Evolutionary conservation across 768 basidiomycete species (phyloP), one percentile per base, ranked within the genome.

Genomic region (Sporobolomyces pararoseus): DNA sequence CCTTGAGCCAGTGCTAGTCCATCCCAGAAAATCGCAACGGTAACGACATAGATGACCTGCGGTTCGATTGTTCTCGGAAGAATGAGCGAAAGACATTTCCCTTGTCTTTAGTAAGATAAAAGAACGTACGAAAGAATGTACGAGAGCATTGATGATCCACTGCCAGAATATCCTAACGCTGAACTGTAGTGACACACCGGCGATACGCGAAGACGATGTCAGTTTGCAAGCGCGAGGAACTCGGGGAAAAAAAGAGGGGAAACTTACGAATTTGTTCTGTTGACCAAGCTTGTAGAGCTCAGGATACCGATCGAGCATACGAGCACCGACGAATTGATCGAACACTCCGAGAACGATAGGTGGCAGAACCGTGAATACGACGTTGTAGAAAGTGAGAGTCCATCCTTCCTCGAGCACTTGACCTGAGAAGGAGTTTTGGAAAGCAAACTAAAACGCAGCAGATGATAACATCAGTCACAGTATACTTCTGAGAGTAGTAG

Each of bases 381-480:
- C 76, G 66, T 78, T 78, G 83, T 96, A 98, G 77, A 94, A 84
- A 0, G 96, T 93, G 77, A 98, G 85, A 12, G 96, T 95, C 96
- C 96, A 99, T 27, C 94, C 96, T 81, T 99, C 96, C 78, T 93
- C 94, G 59, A 92, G 90, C 71, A 98, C 94, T 79, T 98, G 96
- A 25, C 96, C 96, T 0, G 96, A 99, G 82, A 96, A 98, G 77
- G 95, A 96, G 84, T 98, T 99, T 85, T 94, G 91, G 83, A 97
- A 95, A 14, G 96, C 96, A 80, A 86, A 99, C 95, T 97, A 17
- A 32, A 3, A n/a, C n/a, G n/a, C n/a, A n/a, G n/a, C n/a, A n/a
- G n/a, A n/a, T n/a, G n/a, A n/a, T n/a, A n/a, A n/a, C n/a, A n/a
- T n/a, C n/a, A n/a, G n/a, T n/a, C n/a, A n/a, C n/a, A n/a, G n/a